A percentile compares a stretch with the other conserved stretches of the same genome.
Conservation (phyloP, 768 basidiomycete genomes). For the Wakefieldia striispora region DNA sequence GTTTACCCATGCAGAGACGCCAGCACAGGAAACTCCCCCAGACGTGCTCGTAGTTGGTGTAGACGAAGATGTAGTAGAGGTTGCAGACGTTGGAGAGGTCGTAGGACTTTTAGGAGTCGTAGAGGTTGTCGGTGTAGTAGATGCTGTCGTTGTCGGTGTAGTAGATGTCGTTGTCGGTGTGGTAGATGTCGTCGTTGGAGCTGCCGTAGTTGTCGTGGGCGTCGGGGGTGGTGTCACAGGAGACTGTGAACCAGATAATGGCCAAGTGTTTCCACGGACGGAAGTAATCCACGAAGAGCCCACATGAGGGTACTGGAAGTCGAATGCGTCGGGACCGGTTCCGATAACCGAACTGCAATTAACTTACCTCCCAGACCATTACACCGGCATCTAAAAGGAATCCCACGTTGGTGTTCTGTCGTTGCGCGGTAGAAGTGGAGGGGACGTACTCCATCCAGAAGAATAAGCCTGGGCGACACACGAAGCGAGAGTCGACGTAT, state of each 20-base stretch:
- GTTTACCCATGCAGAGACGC: constrained; percentile 41
- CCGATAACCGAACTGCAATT: no score
- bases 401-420: background rate
- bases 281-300: constrained; percentile 36
- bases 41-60: constrained; percentile 1
- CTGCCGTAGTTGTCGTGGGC: background rate
- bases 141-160: background rate
- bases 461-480: constrained; percentile 56
- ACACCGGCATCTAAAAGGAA: constrained; percentile 35
- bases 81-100: no score
- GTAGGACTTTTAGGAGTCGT: no score
- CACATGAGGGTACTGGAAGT: constrained; percentile 35
- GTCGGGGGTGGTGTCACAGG: background rate
- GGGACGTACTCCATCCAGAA: constrained; percentile 12
- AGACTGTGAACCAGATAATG: constrained; percentile 7
- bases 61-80: background rate
- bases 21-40: constrained; percentile 34
- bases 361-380: constrained; percentile 38
- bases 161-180: background rate
- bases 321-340: no score
- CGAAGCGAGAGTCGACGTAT: constrained; percentile 48
- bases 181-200: no score
- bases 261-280: constrained; percentile 35
- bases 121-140: background rate
- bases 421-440: background rate